Evolutionary conservation across 2,329 filamentous ascomycete species (phyloP).

Genomic region (Pseudocercospora macadamiae): DNA sequence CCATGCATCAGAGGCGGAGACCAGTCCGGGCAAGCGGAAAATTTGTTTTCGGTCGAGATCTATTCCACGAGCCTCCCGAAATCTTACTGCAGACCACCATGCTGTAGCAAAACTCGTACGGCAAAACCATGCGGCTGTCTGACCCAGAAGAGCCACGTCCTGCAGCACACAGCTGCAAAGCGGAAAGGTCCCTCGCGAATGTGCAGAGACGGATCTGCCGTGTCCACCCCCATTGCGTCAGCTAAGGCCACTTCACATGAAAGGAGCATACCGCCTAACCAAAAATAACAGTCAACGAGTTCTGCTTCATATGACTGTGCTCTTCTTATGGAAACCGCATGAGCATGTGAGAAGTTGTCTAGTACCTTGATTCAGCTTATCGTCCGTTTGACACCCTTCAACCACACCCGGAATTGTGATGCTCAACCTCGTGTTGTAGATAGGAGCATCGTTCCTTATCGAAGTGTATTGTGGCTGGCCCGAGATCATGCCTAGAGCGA

Average conservation of each 20-base stretch:
- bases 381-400: neutral
- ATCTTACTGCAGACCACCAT: neutral
- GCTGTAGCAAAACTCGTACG: neutral
- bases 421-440: no score
- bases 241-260: conserved; percentile 3
- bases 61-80: neutral
- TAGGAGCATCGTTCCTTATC: no score
- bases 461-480: no score
- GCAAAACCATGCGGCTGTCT: conserved; percentile 16
- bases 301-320: neutral
- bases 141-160: conserved; percentile 9
- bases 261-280: neutral
- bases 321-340: neutral
- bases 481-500: no score
- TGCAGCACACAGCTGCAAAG: neutral
- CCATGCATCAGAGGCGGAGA: neutral
- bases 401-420: neutral
- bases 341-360: neutral
- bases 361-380: neutral
- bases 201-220: conserved; percentile 8
- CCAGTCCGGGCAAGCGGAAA: neutral
- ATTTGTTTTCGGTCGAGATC: neutral
- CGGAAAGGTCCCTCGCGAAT: conserved; percentile 6
- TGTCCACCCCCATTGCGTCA: conserved; percentile 2
- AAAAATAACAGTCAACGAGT: neutral